A percentile compares a stretch with the other conserved stretches of the same genome.
phyloP scores from a whole-genome alignment of 371 early-diverging fungal genomes.

The Rhizopus stolonifer region DNA sequence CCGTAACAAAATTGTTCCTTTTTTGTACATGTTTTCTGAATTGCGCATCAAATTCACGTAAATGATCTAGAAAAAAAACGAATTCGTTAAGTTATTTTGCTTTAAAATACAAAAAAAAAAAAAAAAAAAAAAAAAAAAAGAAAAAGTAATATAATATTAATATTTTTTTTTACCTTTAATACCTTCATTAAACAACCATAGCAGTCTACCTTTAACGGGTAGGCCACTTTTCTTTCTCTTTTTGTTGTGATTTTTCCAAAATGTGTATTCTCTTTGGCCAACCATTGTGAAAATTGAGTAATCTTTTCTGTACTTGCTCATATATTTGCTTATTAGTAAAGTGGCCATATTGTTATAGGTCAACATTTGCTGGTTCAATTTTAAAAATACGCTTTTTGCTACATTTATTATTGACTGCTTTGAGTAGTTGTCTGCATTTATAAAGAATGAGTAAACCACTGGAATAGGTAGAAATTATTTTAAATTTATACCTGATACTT shows the following conservation, averaged over 20 bases:
- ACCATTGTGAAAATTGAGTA: neutral
- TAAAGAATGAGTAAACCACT: conserved; percentile 1
- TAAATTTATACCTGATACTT: conserved; percentile 1
- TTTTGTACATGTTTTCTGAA: conserved; percentile 1
- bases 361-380: conserved; percentile 1
- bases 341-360: neutral
- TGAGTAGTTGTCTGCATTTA: neutral
- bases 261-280: neutral
- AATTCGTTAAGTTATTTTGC: neutral
- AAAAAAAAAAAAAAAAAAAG: neutral
- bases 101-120: no score
- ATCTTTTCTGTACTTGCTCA: neutral
- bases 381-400: conserved; percentile 1
- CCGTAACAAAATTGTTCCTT: neutral
- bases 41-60: neutral
- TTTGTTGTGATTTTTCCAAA: conserved; percentile 1
- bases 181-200: neutral
- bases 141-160: neutral
- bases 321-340: neutral
- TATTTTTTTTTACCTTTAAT: neutral
- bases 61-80: neutral
- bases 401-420: conserved; percentile 1
- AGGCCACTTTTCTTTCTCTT: neutral
- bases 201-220: neutral
- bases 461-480: conserved; percentile 1